phyloP scores from a whole-genome alignment of 2,329 filamentous ascomycete species.

The Exophiala sp. region DNA sequence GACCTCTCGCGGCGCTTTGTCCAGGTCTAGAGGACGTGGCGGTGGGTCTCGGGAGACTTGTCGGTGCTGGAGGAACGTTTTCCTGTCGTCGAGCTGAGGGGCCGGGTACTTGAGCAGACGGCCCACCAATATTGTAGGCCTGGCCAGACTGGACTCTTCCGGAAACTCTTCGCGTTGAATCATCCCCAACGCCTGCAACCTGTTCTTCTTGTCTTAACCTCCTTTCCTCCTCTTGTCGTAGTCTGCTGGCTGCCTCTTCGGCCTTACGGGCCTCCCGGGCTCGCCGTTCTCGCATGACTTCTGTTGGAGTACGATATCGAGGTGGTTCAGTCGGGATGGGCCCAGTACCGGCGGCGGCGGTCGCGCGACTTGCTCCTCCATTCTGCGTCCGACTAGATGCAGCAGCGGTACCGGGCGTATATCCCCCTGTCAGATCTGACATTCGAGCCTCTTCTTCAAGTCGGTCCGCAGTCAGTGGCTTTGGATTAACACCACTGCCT shows the following conservation, averaged over 20 bases:
- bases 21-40: conserved; percentile 16
- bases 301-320: conserved; percentile 74
- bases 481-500: conserved; percentile 33
- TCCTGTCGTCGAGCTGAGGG: conserved; percentile 20
- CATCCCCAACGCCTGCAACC: conserved; percentile 51
- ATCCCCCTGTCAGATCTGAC: conserved; percentile 69
- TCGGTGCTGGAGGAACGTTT: conserved; percentile 27
- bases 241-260: conserved; percentile 57
- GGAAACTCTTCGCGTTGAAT: conserved; percentile 33
- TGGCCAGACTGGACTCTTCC: conserved; percentile 19
- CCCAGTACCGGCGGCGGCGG: conserved; percentile 35
- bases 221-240: conserved; percentile 44
- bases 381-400: conserved; percentile 54
- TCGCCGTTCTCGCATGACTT: conserved; percentile 83
- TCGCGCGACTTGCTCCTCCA: conserved; percentile 48
- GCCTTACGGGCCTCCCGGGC: conserved; percentile 69
- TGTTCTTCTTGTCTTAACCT: conserved; percentile 53
- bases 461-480: conserved; percentile 78
- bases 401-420: conserved; percentile 39
- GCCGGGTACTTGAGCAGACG: conserved; percentile 7
- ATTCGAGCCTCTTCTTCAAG: conserved; percentile 87
- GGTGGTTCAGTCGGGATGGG: conserved; percentile 48
- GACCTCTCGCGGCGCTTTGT: conserved; percentile 19
- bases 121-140: conserved; percentile 17
- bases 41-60: conserved; percentile 13